A percentile compares a stretch with the other conserved stretches of the same genome.
Conservation (phyloP, 2,329 filamentous ascomycete species). For the Didymella keratinophila region DNA sequence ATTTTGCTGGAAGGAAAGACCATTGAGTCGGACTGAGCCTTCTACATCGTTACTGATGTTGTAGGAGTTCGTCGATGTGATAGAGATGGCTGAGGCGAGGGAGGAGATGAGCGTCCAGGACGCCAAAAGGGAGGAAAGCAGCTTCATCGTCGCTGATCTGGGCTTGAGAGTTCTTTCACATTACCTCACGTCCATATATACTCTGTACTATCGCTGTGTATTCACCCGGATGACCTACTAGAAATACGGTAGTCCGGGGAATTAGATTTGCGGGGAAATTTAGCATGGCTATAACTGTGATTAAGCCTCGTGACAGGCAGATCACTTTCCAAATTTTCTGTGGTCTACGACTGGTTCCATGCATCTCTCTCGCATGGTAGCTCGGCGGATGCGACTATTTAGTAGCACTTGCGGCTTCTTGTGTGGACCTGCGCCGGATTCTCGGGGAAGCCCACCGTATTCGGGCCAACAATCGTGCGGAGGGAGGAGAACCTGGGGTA, state of each 20-base stretch:
- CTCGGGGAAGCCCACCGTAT: conserved; percentile 29
- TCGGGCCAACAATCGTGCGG: conserved; percentile 22
- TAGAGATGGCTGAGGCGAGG: conserved; percentile 31
- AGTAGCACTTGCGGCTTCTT: conserved; percentile 8
- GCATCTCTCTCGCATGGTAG: not conserved
- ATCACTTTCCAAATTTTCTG: not conserved
- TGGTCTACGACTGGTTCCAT: not conserved
- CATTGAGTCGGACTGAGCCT: conserved; percentile 54
- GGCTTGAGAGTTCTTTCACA: not conserved
- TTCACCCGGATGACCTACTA: conserved; percentile 13
- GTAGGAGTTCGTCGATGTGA: conserved; percentile 38
- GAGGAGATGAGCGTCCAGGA: conserved; percentile 25
- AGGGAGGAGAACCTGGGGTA: conserved; percentile 24
- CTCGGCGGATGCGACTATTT: conserved; percentile 3
- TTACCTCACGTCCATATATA: conserved; percentile 10
- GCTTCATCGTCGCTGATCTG: conserved; percentile 26
- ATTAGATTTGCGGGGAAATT: conserved; percentile 4
- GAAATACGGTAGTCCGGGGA: not conserved
- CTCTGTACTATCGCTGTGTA: conserved; percentile 4
- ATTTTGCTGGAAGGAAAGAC: conserved; percentile 60
- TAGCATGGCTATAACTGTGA: conserved; percentile 3
- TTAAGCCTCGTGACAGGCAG: conserved; percentile 2
- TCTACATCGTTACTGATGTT: conserved; percentile 47
- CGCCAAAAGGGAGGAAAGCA: conserved; percentile 19
- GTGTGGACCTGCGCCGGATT: conserved; percentile 23